Conservation (phyloP, 2,329 filamentous ascomycete genomes). For the Aspergillus novofumigatus region DNA sequence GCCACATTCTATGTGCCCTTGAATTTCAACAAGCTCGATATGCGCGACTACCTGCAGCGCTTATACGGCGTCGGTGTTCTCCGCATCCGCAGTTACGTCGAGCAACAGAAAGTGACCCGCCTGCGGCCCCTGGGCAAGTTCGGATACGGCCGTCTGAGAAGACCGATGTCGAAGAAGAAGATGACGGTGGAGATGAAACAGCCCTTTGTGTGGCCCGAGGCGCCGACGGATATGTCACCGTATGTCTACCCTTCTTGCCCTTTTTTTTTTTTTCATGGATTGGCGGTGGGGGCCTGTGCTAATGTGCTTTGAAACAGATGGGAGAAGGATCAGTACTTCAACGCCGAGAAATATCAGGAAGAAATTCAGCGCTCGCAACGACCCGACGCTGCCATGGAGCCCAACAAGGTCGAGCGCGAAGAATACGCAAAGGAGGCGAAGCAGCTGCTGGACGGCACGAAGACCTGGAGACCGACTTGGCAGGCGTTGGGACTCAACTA, state of each 20-base stretch:
- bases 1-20: constrained; percentile 89
- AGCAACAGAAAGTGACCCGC: constrained; percentile 60
- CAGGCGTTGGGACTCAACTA: constrained; percentile 39
- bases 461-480: constrained; percentile 57
- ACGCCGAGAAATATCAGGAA: constrained; percentile 47
- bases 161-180: constrained; percentile 73
- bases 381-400: constrained; percentile 33
- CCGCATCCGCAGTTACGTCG: constrained; percentile 74
- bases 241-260: constrained; percentile 39
- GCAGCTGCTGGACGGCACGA: constrained; percentile 57
- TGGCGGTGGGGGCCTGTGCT: constrained; percentile 8
- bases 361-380: constrained; percentile 35
- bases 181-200: constrained; percentile 89
- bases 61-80: constrained; percentile 72
- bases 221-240: constrained; percentile 57
- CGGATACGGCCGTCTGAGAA: constrained; percentile 57
- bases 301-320: constrained; percentile 42
- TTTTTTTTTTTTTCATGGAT: constrained; percentile 2
- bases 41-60: constrained; percentile 90
- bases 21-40: constrained; percentile 90
- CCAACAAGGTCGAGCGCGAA: constrained; percentile 40
- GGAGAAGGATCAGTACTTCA: constrained; percentile 59
- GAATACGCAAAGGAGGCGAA: constrained; percentile 58
- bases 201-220: constrained; percentile 83
- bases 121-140: constrained; percentile 31